phyloP scores from a whole-genome alignment of 495 filamentous ascomycete species.

The Daldinia concentrica region DNA sequence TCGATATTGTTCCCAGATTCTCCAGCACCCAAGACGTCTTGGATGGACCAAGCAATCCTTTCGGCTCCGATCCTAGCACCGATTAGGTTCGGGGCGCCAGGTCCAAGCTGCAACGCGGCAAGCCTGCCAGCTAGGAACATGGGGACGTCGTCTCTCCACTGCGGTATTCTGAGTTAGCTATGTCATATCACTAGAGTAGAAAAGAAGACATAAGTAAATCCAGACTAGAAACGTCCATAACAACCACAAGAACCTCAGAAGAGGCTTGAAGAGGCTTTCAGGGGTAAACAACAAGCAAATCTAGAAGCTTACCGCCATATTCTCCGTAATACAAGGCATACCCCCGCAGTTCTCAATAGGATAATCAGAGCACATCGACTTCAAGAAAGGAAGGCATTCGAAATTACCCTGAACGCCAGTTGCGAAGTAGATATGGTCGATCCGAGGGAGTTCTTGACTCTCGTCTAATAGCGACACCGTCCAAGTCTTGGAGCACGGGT shows the following conservation, averaged over 20 bases:
- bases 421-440: conserved; percentile 73
- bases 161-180: conserved; percentile 43
- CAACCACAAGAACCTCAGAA: not conserved
- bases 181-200: not conserved
- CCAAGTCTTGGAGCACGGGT: conserved; percentile 58
- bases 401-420: conserved; percentile 66
- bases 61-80: conserved; percentile 71
- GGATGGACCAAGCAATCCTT: conserved; percentile 67
- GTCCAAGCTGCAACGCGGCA: conserved; percentile 66
- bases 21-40: conserved; percentile 53
- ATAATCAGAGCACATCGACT: conserved; percentile 59
- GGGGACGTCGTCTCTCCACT: conserved; percentile 68
- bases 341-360: conserved; percentile 63
- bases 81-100: conserved; percentile 69
- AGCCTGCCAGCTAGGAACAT: conserved; percentile 69
- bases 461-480: conserved; percentile 57
- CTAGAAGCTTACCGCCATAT: conserved; percentile 46
- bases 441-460: conserved; percentile 58
- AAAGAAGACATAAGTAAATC: not conserved
- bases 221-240: not conserved
- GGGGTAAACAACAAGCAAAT: not conserved
- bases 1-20: conserved; percentile 36
- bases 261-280: not conserved
- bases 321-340: conserved; percentile 69
- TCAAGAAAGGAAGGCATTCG: conserved; percentile 58